phyloP scores from a whole-genome alignment of 2,329 filamentous ascomycete species.

The Dactylonectria estremocensis region DNA sequence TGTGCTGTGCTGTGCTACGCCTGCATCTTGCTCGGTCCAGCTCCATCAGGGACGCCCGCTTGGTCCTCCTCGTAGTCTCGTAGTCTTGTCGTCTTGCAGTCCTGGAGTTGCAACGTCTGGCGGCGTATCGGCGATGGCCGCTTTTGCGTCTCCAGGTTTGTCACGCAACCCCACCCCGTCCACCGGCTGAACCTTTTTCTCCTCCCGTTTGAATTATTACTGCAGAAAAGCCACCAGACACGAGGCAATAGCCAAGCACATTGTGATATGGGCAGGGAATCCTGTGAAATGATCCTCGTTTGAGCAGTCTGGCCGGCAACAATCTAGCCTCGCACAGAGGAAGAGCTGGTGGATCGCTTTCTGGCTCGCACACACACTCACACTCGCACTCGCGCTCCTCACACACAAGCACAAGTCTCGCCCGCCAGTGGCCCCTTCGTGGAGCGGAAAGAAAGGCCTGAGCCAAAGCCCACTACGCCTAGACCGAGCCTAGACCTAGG shows the following conservation, averaged over 20 bases:
- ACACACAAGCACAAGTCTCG: too few relatives aligned
- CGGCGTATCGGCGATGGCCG: slow-evolving; percentile 29
- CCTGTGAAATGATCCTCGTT: slow-evolving; percentile 5
- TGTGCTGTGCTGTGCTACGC: slow-evolving; percentile 18
- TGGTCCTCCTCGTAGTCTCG: neutral
- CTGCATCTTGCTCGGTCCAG: neutral
- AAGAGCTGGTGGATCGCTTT: neutral
- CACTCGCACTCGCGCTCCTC: neutral
- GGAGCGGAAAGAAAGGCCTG: slow-evolving; percentile 1
- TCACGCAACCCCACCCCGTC: slow-evolving; percentile 22
- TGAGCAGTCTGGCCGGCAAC: neutral
- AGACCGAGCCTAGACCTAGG: neutral
- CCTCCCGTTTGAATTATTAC: neutral
- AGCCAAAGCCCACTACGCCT: slow-evolving; percentile 9
- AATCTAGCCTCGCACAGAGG: slow-evolving; percentile 5
- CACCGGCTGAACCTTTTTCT: slow-evolving; percentile 24
- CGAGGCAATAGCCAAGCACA: neutral
- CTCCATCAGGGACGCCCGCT: too few relatives aligned
- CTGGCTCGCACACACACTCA: neutral
- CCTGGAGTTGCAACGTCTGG: slow-evolving; percentile 13
- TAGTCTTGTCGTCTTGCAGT: slow-evolving; percentile 13
- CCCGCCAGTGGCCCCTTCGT: neutral
- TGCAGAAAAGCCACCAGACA: neutral
- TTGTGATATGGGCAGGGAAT: slow-evolving; percentile 10
- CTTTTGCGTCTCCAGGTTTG: slow-evolving; percentile 11